These are phyloP conservation scores for Colletotrichum coccodes DNA, from an alignment of 2,329 filamentous ascomycete genomes.

Conservation along the genomic window DNA sequence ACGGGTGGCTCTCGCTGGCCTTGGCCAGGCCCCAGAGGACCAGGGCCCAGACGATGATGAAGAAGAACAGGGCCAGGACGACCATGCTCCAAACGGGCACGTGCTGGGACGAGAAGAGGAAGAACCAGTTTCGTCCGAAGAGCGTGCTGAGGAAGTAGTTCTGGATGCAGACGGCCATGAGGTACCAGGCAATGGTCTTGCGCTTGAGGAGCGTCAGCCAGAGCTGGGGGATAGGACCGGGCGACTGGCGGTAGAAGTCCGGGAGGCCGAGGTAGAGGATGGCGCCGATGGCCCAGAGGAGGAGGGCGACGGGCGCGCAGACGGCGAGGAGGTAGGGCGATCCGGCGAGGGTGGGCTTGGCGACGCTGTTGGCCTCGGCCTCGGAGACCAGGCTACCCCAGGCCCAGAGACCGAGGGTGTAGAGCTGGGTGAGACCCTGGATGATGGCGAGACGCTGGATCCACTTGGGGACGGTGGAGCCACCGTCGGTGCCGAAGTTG, in stretches of 20 bases:
- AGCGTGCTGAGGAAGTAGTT: slow-evolving; percentile 75
- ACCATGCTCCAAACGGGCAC: slow-evolving; percentile 66
- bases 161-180: slow-evolving; percentile 70
- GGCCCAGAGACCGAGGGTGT: slow-evolving; percentile 74
- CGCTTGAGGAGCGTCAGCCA: slow-evolving; percentile 69
- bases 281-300: slow-evolving; percentile 67
- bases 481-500: slow-evolving; percentile 73
- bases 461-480: slow-evolving; percentile 71
- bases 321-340: slow-evolving; percentile 52
- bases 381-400: slow-evolving; percentile 59
- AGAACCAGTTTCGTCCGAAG: slow-evolving; percentile 75
- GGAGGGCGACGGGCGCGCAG: slow-evolving; percentile 64
- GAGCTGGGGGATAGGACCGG: slow-evolving; percentile 72
- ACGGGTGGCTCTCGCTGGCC: slow-evolving; percentile 69
- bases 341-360: slow-evolving; percentile 41
- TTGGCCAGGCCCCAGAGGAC: slow-evolving; percentile 61
- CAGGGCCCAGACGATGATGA: slow-evolving; percentile 64
- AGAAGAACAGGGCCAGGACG: slow-evolving; percentile 65
- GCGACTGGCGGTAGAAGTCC: slow-evolving; percentile 72
- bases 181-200: slow-evolving; percentile 75
- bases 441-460: slow-evolving; percentile 74
- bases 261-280: slow-evolving; percentile 70
- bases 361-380: slow-evolving; percentile 23
- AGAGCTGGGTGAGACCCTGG: slow-evolving; percentile 74
- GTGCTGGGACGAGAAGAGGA: slow-evolving; percentile 68